These are phyloP conservation scores for Flaveria ramosissima DNA, from an alignment of 129 eudicot species.

Conservation along the genomic window DNA sequence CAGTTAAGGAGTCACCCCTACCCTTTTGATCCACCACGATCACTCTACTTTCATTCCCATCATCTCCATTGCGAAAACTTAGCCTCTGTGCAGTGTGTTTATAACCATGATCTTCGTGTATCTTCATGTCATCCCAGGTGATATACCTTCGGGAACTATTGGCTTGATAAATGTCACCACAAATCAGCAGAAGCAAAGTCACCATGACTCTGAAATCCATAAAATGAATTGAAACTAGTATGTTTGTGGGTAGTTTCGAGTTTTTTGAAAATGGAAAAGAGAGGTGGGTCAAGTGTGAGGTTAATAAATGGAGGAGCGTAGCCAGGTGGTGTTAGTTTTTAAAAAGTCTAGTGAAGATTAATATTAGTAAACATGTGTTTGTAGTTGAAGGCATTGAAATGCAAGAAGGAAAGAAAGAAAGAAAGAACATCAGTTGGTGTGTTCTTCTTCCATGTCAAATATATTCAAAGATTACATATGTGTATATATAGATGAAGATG, in stretches of 20 bases:
- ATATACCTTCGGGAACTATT: slow-evolving; percentile 35
- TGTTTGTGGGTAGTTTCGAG: neutral
- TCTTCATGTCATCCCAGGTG: slow-evolving; percentile 62
- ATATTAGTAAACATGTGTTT: slow-evolving; percentile 14
- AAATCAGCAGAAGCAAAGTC: slow-evolving; percentile 23
- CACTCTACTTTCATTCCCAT: slow-evolving; percentile 35
- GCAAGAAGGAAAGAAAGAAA: neutral
- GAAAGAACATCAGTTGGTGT: slow-evolving; percentile 32
- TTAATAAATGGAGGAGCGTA: slow-evolving; percentile 41
- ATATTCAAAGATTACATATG: neutral
- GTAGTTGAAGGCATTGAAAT: neutral
- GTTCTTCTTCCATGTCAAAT: slow-evolving; percentile 33
- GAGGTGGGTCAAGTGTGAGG: slow-evolving; percentile 21
- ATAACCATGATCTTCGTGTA: slow-evolving; percentile 12
- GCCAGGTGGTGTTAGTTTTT: neutral
- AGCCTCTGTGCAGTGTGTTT: slow-evolving; percentile 11
- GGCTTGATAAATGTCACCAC: slow-evolving; percentile 15
- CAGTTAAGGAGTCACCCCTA: slow-evolving; percentile 52
- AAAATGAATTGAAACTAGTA: neutral
- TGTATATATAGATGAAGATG: neutral
- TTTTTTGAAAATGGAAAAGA: neutral
- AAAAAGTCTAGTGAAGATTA: too few species aligned
- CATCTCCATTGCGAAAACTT: slow-evolving; percentile 16
- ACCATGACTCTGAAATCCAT: slow-evolving; percentile 35
- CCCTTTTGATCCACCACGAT: slow-evolving; percentile 77